These are phyloP conservation scores for Gossypium rotundifolium DNA, from an alignment of 345 rosid species.

Conservation along the genomic window DNA sequence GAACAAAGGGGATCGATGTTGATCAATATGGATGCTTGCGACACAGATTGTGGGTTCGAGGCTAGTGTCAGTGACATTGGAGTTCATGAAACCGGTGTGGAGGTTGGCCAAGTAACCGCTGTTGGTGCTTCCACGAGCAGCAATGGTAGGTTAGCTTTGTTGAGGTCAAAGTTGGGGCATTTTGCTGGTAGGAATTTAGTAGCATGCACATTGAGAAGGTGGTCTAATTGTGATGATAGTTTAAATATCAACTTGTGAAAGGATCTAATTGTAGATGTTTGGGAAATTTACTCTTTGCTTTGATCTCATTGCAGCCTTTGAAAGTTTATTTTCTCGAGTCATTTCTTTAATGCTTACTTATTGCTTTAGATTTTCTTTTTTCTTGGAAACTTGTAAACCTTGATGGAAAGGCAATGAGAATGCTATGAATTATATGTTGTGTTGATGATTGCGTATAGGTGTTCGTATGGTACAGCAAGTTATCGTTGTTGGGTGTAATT, in stretches of 20 bases:
- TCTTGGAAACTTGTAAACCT: not conserved
- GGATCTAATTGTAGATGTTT: conserved; percentile 1
- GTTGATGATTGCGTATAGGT: not conserved
- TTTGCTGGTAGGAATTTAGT: conserved; percentile 48
- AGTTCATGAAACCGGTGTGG: conserved; percentile 38
- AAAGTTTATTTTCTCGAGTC: not conserved
- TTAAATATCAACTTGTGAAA: conserved; percentile 30
- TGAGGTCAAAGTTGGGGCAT: conserved; percentile 50
- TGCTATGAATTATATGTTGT: not conserved
- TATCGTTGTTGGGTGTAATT: not conserved
- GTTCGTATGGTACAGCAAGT: not conserved
- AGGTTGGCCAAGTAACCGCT: conserved; percentile 27
- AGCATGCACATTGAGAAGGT: conserved; percentile 50
- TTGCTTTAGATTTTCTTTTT: not conserved
- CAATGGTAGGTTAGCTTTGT: conserved; percentile 45
- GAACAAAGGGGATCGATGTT: conserved; percentile 43
- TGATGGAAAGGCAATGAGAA: not conserved
- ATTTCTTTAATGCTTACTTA: not conserved
- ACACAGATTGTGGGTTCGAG: conserved; percentile 29
- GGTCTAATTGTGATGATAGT: conserved; percentile 36
- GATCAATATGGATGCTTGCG: conserved; percentile 55
- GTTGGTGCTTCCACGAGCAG: conserved; percentile 30
- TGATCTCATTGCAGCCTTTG: not conserved
- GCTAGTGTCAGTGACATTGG: conserved; percentile 32
- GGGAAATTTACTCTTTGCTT: conserved; percentile 12